Conservation (phyloP, 257 asterid genomes). For the Rhazya stricta region DNA sequence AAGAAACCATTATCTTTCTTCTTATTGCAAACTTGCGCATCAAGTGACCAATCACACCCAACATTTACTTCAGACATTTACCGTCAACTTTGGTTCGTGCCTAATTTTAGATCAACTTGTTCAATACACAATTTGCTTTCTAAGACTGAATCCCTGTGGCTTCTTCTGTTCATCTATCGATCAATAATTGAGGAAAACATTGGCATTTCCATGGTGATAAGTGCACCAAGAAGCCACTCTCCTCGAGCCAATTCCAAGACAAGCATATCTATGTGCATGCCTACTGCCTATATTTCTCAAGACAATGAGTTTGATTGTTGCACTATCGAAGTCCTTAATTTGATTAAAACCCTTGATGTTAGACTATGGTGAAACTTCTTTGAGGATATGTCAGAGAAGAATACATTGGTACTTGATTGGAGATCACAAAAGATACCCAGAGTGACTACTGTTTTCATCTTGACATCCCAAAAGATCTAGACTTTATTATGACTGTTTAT, state of each 20-base stretch:
- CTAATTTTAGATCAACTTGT: background rate
- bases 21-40: slow-evolving; percentile 12
- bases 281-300: background rate
- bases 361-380: background rate
- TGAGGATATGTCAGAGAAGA: too few species aligned
- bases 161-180: background rate
- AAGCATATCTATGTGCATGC: too few species aligned
- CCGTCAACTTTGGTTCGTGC: slow-evolving; percentile 1
- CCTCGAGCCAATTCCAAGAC: background rate
- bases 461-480: background rate
- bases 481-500: too few species aligned
- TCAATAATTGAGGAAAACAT: slow-evolving; percentile 2
- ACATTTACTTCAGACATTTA: slow-evolving; percentile 3
- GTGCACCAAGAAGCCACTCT: background rate
- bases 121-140: background rate
- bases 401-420: too few species aligned
- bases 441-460: too few species aligned
- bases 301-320: too few species aligned
- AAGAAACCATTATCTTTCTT: slow-evolving; percentile 2
- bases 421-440: too few species aligned
- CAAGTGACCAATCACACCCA: slow-evolving; percentile 17
- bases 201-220: background rate
- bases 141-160: background rate
- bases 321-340: background rate
- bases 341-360: background rate